These are phyloP conservation scores for Hirsutella thompsonii DNA, from an alignment of 2,329 filamentous ascomycete genomes.

Conservation along the genomic window DNA sequence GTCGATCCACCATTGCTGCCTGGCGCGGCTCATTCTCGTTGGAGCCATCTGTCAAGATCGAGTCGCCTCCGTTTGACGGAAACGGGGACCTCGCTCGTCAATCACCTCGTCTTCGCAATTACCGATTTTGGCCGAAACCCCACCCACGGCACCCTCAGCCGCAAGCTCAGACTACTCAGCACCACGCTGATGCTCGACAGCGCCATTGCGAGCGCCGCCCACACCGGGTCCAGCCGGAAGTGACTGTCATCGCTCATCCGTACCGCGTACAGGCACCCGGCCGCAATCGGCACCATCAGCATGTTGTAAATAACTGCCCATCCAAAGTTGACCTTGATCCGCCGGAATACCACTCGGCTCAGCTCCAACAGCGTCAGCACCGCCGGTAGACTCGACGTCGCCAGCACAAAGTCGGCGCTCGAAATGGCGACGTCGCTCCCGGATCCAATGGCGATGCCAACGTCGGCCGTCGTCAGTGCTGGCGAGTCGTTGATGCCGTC, in stretches of 20 bases:
- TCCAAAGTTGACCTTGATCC: slow-evolving; percentile 73
- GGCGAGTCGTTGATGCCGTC: slow-evolving; percentile 86
- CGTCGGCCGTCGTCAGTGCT: slow-evolving; percentile 66
- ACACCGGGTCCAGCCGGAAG: slow-evolving; percentile 60
- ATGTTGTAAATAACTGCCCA: slow-evolving; percentile 81
- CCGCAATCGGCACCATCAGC: slow-evolving; percentile 65
- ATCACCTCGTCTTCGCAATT: neutral
- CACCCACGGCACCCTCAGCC: slow-evolving; percentile 29
- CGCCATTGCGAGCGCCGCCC: slow-evolving; percentile 89
- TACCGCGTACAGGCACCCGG: slow-evolving; percentile 59
- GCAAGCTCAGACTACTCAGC: slow-evolving; percentile 63
- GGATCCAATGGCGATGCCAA: slow-evolving; percentile 72
- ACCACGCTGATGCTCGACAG: slow-evolving; percentile 85
- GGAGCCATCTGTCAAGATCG: neutral
- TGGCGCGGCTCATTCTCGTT: neutral
- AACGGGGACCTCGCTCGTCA: neutral
- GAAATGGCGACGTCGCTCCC: slow-evolving; percentile 77
- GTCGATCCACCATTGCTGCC: too few species aligned
- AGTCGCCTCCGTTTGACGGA: neutral
- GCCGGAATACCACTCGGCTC: slow-evolving; percentile 56
- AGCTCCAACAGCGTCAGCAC: slow-evolving; percentile 64
- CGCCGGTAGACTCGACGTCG: slow-evolving; percentile 55
- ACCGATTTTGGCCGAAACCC: slow-evolving; percentile 23
- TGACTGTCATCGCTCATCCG: slow-evolving; percentile 34
- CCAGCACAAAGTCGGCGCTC: slow-evolving; percentile 69